Conservation (phyloP, 306 rosid species). For the Fragaria vesca region DNA sequence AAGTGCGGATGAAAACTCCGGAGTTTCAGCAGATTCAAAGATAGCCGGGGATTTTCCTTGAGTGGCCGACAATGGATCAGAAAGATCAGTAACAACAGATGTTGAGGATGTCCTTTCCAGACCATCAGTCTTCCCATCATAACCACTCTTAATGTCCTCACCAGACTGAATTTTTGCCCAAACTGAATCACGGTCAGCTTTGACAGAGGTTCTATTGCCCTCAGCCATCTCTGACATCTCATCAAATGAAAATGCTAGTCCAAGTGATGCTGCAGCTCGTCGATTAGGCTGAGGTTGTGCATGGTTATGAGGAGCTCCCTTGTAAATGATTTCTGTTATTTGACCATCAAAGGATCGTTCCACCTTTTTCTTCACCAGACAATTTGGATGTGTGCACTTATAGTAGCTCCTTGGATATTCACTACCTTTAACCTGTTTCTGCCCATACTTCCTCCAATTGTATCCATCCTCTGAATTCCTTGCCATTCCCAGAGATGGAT, state of each 20-base stretch:
- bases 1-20: slow-evolving; percentile 67
- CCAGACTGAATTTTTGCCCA: slow-evolving; percentile 56
- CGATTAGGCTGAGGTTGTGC: slow-evolving; percentile 56
- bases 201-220: slow-evolving; percentile 41
- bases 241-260: slow-evolving; percentile 41
- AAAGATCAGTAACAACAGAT: slow-evolving; percentile 53
- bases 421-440: slow-evolving; percentile 91
- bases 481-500: slow-evolving; percentile 36
- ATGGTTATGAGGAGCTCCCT: slow-evolving; percentile 84
- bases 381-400: slow-evolving; percentile 73
- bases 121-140: slow-evolving; percentile 53
- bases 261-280: slow-evolving; percentile 39
- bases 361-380: slow-evolving; percentile 89
- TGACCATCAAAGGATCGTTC: slow-evolving; percentile 90
- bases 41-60: slow-evolving; percentile 40
- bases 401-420: slow-evolving; percentile 94
- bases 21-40: slow-evolving; percentile 54
- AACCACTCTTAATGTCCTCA: slow-evolving; percentile 34
- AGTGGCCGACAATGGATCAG: slow-evolving; percentile 48
- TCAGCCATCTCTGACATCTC: slow-evolving; percentile 53
- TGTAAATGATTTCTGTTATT: slow-evolving; percentile 82
- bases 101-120: slow-evolving; percentile 64
- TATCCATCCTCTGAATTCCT: slow-evolving; percentile 81
- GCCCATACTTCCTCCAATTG: slow-evolving; percentile 96
- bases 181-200: slow-evolving; percentile 42